Evolutionary conservation across 768 basidiomycete genomes (phyloP), one percentile per base, ranked within the genome.

Genomic region (Suillus plorans): DNA sequence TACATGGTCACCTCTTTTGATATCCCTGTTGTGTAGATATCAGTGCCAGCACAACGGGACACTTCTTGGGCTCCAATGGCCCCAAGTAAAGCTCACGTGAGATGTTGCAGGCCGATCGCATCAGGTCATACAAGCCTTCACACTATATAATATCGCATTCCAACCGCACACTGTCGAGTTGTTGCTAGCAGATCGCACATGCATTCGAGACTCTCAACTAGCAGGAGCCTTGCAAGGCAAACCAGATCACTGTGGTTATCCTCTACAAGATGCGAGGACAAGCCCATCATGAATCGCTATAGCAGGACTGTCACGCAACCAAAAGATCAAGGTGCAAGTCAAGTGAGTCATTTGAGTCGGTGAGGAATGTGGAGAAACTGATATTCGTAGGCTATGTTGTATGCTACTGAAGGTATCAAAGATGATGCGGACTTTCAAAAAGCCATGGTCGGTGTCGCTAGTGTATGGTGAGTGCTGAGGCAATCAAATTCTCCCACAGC

Each of bases 391-490:
- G 97, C 97, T 41, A 99, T 99, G 97, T 81, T 99, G 57, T 99
- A 95, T 78, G 97, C 95, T n/a, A 99, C 97, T 1, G 97, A 98
- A 42, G 96, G 94, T 37, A 85, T 99, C 66, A 80, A 84, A 31
- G 79, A 71, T 18, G 91, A 97, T 68, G 85, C 82, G 2, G 97
- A 99, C 80, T 91, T 99, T 67, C 81, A 92, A 72, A 98, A 97
- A 76, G 89, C 96, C 53, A 98, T 99, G 96, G 92, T 99, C 63
- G 97, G 97, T 59, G 88, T 99, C 34, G 97, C 89, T 12, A 97
- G 95, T 69, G 91, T 99, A 42, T 99, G 97, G 97, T 95, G 73
- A 75, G 89, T 80, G 49, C 56, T 37, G 44, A 59, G 61, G 68
- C 8, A 49, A 22, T 63, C 42, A 41, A 28, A n/a, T 64, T 31